Evolutionary conservation across 192 early-diverging fungal genomes (phyloP).

Genomic region (Tieghemiomyces parasiticus): DNA sequence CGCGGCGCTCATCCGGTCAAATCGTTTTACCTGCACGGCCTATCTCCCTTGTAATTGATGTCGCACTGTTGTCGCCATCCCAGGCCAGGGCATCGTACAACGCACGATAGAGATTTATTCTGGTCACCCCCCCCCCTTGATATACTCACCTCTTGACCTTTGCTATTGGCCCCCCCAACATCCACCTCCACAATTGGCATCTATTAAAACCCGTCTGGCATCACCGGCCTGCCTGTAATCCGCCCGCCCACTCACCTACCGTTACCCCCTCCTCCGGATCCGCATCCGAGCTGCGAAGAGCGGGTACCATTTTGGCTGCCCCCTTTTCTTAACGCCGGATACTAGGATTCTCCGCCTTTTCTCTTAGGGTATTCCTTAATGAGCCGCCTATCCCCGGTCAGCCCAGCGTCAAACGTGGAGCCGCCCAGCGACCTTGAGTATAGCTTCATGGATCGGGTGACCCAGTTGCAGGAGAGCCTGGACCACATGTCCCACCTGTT

Average conservation of each 20-base stretch:
- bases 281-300: no score
- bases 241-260: not conserved
- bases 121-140: not conserved
- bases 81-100: no score
- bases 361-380: not conserved
- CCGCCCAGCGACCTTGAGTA: constrained; percentile 2
- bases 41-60: not conserved
- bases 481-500: constrained; percentile 11
- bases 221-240: not conserved
- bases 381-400: not conserved
- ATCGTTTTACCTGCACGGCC: no score
- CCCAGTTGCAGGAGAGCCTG: constrained; percentile 5
- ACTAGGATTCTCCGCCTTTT: not conserved
- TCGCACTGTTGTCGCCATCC: not conserved
- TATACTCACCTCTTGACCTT: not conserved
- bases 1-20: no score
- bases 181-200: not conserved
- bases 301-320: no score
- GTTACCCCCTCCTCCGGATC: not conserved
- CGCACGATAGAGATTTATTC: not conserved
- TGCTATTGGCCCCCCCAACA: not conserved
- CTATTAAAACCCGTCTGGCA: not conserved
- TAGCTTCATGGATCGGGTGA: constrained; percentile 10
- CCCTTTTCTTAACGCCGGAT: not conserved
- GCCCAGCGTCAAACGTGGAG: not conserved